A percentile compares a stretch with the other conserved stretches of the same genome.
Conservation (phyloP, 2,329 filamentous ascomycete species). For the Aspergillus tanneri region DNA sequence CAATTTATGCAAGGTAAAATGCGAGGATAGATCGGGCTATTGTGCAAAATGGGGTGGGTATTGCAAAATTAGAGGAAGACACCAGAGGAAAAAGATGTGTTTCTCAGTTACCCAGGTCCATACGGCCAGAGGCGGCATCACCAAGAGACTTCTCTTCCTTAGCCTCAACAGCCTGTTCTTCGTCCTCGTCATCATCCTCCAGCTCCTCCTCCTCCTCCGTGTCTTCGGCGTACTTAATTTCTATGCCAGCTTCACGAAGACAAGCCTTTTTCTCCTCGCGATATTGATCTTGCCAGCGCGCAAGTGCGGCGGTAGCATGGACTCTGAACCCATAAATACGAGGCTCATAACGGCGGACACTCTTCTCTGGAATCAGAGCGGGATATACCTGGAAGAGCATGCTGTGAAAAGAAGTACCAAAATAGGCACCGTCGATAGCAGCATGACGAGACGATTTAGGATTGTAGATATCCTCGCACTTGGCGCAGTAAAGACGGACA, state of each 20-base stretch:
- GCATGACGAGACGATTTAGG: constrained; percentile 96
- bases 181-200: constrained; percentile 37
- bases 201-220: constrained; percentile 58
- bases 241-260: constrained; percentile 66
- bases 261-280: constrained; percentile 79
- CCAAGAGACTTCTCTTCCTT: constrained; percentile 27
- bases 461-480: constrained; percentile 98
- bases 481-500: constrained; percentile 94
- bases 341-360: constrained; percentile 79
- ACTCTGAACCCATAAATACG: constrained; percentile 94
- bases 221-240: constrained; percentile 74
- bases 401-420: constrained; percentile 97
- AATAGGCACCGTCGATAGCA: constrained; percentile 95
- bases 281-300: constrained; percentile 84
- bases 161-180: constrained; percentile 13
- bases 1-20: no score
- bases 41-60: neutral
- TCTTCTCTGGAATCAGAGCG: constrained; percentile 82
- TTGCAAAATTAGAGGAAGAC: neutral
- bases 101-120: constrained; percentile 38
- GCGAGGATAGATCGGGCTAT: neutral
- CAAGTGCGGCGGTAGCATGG: constrained; percentile 81
- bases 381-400: constrained; percentile 99
- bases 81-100: constrained; percentile 2
- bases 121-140: constrained; percentile 36